Percentiles rank a stretch among this genome's conserved stretches.
These are phyloP conservation scores for Aspergillus ruber DNA, from an alignment of 2,329 filamentous ascomycete species.

Conservation along the genomic window DNA sequence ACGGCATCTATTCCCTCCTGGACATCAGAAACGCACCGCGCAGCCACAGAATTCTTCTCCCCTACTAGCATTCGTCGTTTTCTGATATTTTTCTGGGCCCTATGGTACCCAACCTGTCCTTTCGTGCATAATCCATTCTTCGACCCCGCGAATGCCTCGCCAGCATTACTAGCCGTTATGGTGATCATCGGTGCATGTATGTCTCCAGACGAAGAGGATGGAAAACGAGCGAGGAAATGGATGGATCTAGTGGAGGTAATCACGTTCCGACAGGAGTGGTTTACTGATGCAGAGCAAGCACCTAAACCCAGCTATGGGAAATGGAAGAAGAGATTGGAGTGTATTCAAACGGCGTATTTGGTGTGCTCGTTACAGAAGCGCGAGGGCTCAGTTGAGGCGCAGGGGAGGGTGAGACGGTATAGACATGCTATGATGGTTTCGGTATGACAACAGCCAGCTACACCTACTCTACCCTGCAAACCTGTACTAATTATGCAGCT, in stretches of 20 bases:
- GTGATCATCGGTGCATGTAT: neutral
- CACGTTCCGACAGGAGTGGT: constrained; percentile 31
- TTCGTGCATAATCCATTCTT: neutral
- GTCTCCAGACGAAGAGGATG: constrained; percentile 15
- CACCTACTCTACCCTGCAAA: too few relatives aligned
- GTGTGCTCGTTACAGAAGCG: constrained; percentile 37
- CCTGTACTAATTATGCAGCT: too few relatives aligned
- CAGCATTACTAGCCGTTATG: neutral
- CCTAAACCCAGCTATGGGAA: constrained; percentile 5
- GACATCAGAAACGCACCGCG: neutral
- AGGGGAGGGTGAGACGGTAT: constrained; percentile 27
- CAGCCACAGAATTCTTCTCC: neutral
- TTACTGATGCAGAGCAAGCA: constrained; percentile 21
- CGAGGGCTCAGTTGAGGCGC: constrained; percentile 30
- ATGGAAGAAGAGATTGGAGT: constrained; percentile 21
- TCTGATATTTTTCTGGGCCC: neutral
- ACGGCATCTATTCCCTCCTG: neutral
- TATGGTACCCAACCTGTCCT: neutral
- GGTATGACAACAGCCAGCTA: neutral
- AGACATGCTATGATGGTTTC: constrained; percentile 32
- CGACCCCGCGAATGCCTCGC: neutral
- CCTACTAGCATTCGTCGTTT: neutral
- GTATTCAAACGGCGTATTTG: constrained; percentile 30
- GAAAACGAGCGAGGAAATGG: constrained; percentile 26
- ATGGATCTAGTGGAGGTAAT: constrained; percentile 35